Evolutionary conservation across 306 rosid species (phyloP).

Genomic region (Sechiopsis laciniata): DNA sequence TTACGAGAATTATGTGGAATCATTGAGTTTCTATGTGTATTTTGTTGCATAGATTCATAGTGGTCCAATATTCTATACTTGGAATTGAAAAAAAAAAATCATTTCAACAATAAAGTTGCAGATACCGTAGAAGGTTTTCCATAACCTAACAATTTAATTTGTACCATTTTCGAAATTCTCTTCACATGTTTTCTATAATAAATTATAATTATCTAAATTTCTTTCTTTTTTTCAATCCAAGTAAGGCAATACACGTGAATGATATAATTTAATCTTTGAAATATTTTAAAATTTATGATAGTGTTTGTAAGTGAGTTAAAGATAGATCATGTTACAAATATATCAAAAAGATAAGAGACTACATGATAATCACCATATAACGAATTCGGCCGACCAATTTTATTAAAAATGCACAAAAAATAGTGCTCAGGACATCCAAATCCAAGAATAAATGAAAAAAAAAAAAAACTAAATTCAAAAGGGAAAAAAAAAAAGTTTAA

Average conservation of each 20-base stretch:
- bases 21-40: neutral
- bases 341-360: no score
- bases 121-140: neutral
- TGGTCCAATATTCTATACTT: constrained; percentile 16
- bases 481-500: neutral
- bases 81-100: constrained; percentile 3
- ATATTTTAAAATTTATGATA: no score
- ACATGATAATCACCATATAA: no score
- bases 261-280: no score
- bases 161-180: neutral
- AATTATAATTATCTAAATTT: neutral
- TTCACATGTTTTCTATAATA: neutral
- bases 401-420: neutral
- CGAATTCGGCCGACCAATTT: neutral
- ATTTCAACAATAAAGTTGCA: neutral
- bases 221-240: no score
- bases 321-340: no score
- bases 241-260: no score
- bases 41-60: neutral
- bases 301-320: no score
- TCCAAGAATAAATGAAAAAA: neutral
- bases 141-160: neutral
- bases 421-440: neutral
- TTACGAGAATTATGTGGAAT: neutral
- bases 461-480: neutral